phyloP scores from a whole-genome alignment of 2,329 filamentous ascomycete genomes.

The Gliomastix tumulicola region DNA sequence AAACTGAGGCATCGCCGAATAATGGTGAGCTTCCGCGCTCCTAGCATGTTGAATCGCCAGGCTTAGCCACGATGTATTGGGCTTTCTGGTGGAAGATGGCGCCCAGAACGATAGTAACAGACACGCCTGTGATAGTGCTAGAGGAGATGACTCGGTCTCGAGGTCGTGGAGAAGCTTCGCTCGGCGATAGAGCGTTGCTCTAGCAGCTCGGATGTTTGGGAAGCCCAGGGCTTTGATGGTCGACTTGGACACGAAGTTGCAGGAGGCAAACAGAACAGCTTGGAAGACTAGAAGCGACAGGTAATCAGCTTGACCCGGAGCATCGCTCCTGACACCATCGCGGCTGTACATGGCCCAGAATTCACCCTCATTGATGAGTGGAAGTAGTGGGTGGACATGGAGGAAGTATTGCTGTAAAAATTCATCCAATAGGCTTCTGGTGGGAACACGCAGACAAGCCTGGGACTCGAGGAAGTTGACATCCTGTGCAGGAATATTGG shows the following conservation, averaged over 20 bases:
- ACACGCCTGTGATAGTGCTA: constrained; percentile 31
- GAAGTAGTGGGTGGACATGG: constrained; percentile 36
- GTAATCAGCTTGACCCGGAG: constrained; percentile 12
- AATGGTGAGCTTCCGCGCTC: constrained; percentile 34
- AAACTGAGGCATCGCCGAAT: constrained; percentile 22
- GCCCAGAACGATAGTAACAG: constrained; percentile 37
- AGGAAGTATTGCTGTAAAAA: constrained; percentile 41
- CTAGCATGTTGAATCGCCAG: constrained; percentile 43
- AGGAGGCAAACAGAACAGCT: constrained; percentile 36
- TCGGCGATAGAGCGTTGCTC: constrained; percentile 33
- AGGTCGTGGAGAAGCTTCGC: constrained; percentile 34
- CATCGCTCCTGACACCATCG: neutral
- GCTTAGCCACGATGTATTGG: constrained; percentile 41
- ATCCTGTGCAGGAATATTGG: constrained; percentile 33
- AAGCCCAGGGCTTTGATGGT: constrained; percentile 34
- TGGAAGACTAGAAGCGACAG: constrained; percentile 37
- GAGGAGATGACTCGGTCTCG: constrained; percentile 32
- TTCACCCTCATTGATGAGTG: constrained; percentile 35
- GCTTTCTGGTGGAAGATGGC: constrained; percentile 22
- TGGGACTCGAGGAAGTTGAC: constrained; percentile 38
- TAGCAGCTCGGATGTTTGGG: constrained; percentile 30
- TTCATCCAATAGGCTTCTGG: constrained; percentile 30
- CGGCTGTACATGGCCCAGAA: constrained; percentile 13
- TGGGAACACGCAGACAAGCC: constrained; percentile 36
- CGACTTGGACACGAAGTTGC: constrained; percentile 30